Percentiles rank a stretch among this genome's conserved stretches.
Conservation (phyloP, 495 filamentous ascomycete species). For the Pyronema domesticum region DNA sequence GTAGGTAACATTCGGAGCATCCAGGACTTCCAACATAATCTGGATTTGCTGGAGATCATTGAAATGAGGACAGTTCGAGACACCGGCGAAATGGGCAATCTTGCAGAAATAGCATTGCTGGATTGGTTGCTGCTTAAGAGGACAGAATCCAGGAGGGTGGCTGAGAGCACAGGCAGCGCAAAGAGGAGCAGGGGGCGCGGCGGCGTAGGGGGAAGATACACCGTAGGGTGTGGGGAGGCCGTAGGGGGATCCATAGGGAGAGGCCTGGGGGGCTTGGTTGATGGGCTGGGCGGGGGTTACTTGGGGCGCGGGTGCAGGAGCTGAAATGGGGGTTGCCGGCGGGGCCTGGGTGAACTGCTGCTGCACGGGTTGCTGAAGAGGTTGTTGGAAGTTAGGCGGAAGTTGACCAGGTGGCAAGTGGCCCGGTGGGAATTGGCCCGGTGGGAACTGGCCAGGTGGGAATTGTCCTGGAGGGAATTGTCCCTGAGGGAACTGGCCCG, state of each 20-base stretch:
- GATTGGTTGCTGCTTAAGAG: constrained; percentile 40
- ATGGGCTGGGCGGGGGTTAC: not conserved
- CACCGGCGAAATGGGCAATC: constrained; percentile 42
- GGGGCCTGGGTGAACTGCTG: too few species aligned
- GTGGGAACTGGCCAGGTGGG: too few species aligned
- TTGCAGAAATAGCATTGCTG: constrained; percentile 52
- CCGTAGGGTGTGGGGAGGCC: not conserved
- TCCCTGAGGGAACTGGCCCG: too few species aligned
- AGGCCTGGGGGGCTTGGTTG: not conserved
- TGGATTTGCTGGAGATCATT: constrained; percentile 37
- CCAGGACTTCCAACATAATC: constrained; percentile 34
- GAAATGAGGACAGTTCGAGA: constrained; percentile 43
- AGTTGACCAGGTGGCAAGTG: too few species aligned
- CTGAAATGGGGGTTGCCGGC: too few species aligned
- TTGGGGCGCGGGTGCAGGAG: too few species aligned
- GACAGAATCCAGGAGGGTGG: constrained; percentile 42
- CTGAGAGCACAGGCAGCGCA: constrained; percentile 38
- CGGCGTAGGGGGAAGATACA: not conserved
- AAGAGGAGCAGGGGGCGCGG: constrained; percentile 2
- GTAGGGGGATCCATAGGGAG: constrained; percentile 1
- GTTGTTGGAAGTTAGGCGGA: too few species aligned
- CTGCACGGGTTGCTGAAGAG: too few species aligned
- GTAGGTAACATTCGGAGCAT: too few species aligned
- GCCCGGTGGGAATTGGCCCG: too few species aligned
- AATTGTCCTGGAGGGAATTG: too few species aligned